These are phyloP conservation scores for Wickerhamiella spandovensis DNA, from an alignment of 805 yeast genomes.

Conservation along the genomic window DNA sequence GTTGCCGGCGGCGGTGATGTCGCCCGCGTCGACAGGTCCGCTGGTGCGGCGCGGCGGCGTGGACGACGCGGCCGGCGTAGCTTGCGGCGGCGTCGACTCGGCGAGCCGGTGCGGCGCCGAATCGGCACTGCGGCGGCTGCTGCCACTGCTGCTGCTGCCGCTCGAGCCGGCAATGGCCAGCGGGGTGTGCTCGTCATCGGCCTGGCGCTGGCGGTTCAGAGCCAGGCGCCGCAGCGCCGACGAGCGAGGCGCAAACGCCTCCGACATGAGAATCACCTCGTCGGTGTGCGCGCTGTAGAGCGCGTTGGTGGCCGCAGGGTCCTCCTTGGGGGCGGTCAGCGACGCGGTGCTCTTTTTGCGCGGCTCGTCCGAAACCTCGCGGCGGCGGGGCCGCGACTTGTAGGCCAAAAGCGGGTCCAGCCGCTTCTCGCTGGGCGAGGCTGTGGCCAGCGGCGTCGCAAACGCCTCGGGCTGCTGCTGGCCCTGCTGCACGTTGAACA, in stretches of 20 bases:
- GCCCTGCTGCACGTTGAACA: constrained; percentile 33
- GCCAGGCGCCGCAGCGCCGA: constrained; percentile 24
- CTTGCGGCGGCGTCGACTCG: neutral
- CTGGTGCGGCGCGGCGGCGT: neutral
- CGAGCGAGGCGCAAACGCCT: constrained; percentile 54
- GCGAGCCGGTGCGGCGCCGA: neutral
- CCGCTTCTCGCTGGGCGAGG: neutral
- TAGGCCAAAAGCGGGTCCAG: constrained; percentile 13
- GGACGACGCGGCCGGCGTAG: neutral
- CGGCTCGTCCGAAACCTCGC: constrained; percentile 46
- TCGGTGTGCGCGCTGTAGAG: constrained; percentile 41
- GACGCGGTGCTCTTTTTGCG: constrained; percentile 36
- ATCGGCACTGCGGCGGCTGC: neutral
- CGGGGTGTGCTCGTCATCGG: neutral
- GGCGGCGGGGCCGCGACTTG: constrained; percentile 45
- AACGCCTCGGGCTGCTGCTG: constrained; percentile 30
- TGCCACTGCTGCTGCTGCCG: neutral
- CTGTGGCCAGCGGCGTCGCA: constrained; percentile 33
- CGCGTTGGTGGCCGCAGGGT: neutral
- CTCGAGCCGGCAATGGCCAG: neutral
- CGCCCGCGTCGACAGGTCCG: neutral
- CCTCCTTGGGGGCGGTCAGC: constrained; percentile 26
- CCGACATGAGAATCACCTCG: constrained; percentile 55
- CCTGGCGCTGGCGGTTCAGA: neutral
- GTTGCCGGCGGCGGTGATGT: neutral